Evolutionary conservation across 768 basidiomycete genomes (phyloP), one percentile per base, ranked within the genome.

Genomic region (Leccinum ochraceum): DNA sequence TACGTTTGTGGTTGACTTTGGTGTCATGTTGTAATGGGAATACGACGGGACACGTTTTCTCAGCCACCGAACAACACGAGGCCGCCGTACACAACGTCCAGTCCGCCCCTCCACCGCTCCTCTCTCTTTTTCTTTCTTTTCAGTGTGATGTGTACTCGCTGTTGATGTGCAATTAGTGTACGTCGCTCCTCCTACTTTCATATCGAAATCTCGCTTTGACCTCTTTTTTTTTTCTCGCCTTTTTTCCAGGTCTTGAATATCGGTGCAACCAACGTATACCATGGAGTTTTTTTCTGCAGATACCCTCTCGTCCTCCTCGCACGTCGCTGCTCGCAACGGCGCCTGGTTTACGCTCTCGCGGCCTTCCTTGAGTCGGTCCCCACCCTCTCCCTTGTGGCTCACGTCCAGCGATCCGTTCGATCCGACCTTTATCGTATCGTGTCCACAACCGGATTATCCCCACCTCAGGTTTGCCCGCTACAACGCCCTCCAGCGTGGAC

Each of bases 1-100:
- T 20, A 46, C 44, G 20, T 46, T 46, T 46, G n/a, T 20, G 13
- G 44, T 46, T 5, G n/a, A 20, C 44, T 44, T 13, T 8, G 34
- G 10, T 10, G 53, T 37, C 8, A 44, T 36, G 28, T 16, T 53
- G 53, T 37, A 62, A 70, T 57, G 68, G 66, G 63, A 65, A 60
- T 71, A 64, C 54, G 54, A 62, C 67, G 66, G 67, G 63, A 71
- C 71, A 71, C 72, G 74, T 75, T 73, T 71, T 72, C 74, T 72
- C 72, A 74, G 72, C 72, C 72, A 74, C 72, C 53, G 57, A 44
- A 36, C 66, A 66, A 68, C 74, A 74, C 72, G 72, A 75, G 72
- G 72, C 62, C 64, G 28, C 48, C 63, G 17, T 42, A 42, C 30
- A 42, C 67, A 57, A 24, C 63, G 44, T 54, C 59, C 37, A 62